Percentiles rank a stretch among this genome's conserved stretches.
These are phyloP conservation scores for Aphanomyces cochlioides DNA, from an alignment of 352 stramenopile genomes.

Conservation along the genomic window DNA sequence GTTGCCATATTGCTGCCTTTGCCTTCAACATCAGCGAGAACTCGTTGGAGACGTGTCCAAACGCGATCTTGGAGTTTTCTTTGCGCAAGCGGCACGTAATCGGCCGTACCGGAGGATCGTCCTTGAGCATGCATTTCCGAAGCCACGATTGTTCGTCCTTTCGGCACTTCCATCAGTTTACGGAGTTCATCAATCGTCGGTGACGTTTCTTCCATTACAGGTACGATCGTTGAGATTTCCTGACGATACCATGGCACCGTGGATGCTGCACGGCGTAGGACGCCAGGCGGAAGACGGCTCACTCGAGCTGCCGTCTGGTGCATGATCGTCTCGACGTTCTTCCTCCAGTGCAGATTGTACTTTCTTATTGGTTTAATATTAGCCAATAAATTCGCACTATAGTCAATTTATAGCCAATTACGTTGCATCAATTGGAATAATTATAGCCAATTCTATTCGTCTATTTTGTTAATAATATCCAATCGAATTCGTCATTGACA, in stretches of 20 bases:
- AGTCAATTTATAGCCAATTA: not conserved
- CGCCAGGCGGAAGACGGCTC: not conserved
- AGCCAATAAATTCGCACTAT: not conserved
- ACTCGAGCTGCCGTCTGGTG: not conserved
- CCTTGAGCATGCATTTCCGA: constrained; percentile 20
- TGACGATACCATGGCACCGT: constrained; percentile 21
- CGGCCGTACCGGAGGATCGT: not conserved
- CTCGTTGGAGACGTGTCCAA: constrained; percentile 11
- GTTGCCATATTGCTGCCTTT: not conserved
- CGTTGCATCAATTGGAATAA: not conserved
- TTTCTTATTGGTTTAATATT: not conserved
- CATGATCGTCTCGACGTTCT: not conserved
- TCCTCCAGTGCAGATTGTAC: not conserved
- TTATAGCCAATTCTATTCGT: no score
- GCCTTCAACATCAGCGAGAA: constrained; percentile 9
- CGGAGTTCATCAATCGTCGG: not conserved
- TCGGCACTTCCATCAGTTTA: constrained; percentile 4
- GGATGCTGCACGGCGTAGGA: not conserved
- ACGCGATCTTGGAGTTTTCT: constrained; percentile 19
- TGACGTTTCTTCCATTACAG: not conserved
- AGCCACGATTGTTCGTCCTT: not conserved
- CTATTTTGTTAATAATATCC: no score
- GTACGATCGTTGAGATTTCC: constrained; percentile 14
- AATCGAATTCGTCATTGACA: not conserved
- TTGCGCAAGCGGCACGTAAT: constrained; percentile 2